A percentile compares a stretch with the other conserved stretches of the same genome.
These are phyloP conservation scores for Lecanoromycetidae sp. DNA, from an alignment of 2,329 filamentous ascomycete species.

Conservation along the genomic window DNA sequence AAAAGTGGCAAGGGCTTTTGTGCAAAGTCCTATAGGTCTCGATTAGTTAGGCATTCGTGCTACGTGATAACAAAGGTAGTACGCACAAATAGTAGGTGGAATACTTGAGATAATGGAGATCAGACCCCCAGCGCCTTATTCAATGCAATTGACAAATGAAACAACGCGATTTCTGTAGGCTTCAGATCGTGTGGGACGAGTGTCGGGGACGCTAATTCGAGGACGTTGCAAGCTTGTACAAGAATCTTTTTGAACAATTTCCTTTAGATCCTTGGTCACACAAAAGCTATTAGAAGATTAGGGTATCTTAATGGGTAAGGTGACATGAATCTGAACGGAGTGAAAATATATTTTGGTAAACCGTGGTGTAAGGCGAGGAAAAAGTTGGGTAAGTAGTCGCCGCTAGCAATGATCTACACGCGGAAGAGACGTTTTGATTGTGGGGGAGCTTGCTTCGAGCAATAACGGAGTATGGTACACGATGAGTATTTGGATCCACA, in stretches of 20 bases:
- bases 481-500: no score
- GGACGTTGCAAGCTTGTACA: constrained; percentile 4
- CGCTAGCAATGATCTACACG: no score
- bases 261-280: no score
- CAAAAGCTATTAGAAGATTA: constrained; percentile 4
- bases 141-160: constrained; percentile 1
- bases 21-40: neutral
- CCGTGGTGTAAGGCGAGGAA: neutral
- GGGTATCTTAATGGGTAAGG: neutral
- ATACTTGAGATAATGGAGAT: no score
- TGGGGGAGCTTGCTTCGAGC: no score
- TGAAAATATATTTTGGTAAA: neutral
- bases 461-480: no score
- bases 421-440: no score
- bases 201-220: neutral
- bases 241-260: no score
- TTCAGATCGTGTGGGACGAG: neutral
- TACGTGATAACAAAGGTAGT: neutral
- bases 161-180: constrained; percentile 1
- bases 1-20: constrained; percentile 2
- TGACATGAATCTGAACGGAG: no score
- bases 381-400: no score
- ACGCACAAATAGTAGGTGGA: no score
- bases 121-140: constrained; percentile 1
- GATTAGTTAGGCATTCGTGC: neutral